phyloP scores from a whole-genome alignment of 1,284 basidiomycete species.

The Boletus hoseneyae region DNA sequence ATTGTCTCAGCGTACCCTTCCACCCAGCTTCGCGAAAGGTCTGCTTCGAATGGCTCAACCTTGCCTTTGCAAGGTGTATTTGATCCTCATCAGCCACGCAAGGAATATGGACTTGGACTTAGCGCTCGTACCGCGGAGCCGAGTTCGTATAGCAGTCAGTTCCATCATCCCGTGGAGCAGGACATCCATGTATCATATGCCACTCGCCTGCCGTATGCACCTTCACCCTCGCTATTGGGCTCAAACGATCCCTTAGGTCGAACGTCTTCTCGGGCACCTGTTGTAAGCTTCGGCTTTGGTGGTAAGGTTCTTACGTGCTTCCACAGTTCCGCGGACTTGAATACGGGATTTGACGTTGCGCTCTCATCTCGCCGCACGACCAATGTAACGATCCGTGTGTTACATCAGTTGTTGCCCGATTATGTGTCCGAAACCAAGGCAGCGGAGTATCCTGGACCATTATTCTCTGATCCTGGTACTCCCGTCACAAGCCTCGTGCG shows the following conservation, averaged over 20 bases:
- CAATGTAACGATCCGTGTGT: slow-evolving; percentile 62
- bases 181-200: slow-evolving; percentile 43
- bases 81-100: slow-evolving; percentile 24
- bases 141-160: slow-evolving; percentile 14
- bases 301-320: slow-evolving; percentile 86
- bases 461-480: slow-evolving; percentile 74
- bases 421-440: slow-evolving; percentile 57
- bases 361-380: slow-evolving; percentile 69
- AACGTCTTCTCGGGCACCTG: slow-evolving; percentile 68
- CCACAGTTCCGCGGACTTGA: slow-evolving; percentile 65
- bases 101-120: slow-evolving; percentile 30
- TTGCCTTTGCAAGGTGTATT: slow-evolving; percentile 37
- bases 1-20: slow-evolving; percentile 15
- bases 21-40: slow-evolving; percentile 36
- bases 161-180: slow-evolving; percentile 28
- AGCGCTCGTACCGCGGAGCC: slow-evolving; percentile 22
- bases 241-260: slow-evolving; percentile 82
- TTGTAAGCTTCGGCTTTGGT: slow-evolving; percentile 87
- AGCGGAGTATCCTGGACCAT: slow-evolving; percentile 77
- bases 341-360: slow-evolving; percentile 74
- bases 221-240: slow-evolving; percentile 73
- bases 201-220: slow-evolving; percentile 58
- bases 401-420: slow-evolving; percentile 69
- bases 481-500: slow-evolving; percentile 69
- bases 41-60: slow-evolving; percentile 50